Percentiles rank a stretch among this genome's conserved stretches.
phyloP scores from a whole-genome alignment of 2,329 filamentous ascomycete genomes.

The Scopulariopsis brevicaulis region DNA sequence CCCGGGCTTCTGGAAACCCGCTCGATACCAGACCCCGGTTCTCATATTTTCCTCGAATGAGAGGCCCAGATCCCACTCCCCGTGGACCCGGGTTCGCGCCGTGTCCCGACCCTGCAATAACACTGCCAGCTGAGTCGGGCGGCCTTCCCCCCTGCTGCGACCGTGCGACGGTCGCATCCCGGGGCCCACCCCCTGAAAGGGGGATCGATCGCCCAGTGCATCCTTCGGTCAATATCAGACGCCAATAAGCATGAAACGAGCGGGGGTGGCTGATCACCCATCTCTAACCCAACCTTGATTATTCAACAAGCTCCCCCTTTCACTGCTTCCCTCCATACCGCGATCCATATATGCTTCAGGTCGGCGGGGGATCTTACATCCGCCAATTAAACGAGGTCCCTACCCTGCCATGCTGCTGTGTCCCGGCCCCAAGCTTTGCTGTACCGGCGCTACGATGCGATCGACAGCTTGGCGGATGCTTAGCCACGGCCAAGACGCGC shows the following conservation, averaged over 20 bases:
- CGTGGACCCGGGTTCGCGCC: background rate
- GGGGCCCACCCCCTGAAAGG: background rate
- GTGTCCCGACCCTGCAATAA: background rate
- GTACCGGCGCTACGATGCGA: too few species aligned
- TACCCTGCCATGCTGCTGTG: too few species aligned
- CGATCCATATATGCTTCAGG: background rate
- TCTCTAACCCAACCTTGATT: background rate
- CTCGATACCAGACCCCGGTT: background rate
- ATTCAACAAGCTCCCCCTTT: background rate
- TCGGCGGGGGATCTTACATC: background rate
- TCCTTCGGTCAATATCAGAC: background rate
- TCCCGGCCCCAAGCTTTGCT: too few species aligned
- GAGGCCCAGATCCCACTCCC: background rate
- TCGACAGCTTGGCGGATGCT: too few species aligned
- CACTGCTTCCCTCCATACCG: background rate
- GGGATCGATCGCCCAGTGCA: background rate
- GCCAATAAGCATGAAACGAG: background rate
- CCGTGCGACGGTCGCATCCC: background rate
- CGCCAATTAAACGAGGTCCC: background rate
- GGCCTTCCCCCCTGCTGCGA: background rate
- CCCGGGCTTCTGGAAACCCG: too few species aligned
- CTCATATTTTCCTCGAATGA: background rate
- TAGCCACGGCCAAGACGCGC: too few species aligned
- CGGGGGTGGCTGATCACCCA: background rate
- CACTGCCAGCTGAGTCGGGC: background rate